phyloP scores from a whole-genome alignment of 495 filamentous ascomycete genomes.

The Stereocaulon alpinum region DNA sequence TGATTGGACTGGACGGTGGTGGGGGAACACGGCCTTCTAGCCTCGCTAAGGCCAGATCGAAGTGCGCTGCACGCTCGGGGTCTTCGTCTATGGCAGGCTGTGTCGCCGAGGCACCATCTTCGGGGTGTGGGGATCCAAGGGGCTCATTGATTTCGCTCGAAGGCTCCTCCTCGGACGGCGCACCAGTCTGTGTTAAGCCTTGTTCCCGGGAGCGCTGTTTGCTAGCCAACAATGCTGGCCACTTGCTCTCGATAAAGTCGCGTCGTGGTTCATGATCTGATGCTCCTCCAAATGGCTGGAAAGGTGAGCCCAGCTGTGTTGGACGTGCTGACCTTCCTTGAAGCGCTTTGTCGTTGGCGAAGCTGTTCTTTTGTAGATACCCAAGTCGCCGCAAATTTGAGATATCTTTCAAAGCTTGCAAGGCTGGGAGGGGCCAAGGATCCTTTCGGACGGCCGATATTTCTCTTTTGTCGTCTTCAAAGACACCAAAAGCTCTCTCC shows the following conservation, averaged over 20 bases:
- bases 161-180: not conserved
- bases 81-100: not conserved
- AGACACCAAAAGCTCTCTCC: not conserved
- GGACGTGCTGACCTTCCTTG: not conserved
- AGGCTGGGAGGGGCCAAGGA: not conserved
- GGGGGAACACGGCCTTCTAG: slow-evolving; percentile 5
- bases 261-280: not conserved
- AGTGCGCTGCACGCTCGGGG: not conserved
- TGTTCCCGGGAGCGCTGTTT: too few relatives aligned
- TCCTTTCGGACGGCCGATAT: too few relatives aligned
- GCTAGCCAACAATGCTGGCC: not conserved
- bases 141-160: not conserved
- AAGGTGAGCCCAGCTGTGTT: not conserved
- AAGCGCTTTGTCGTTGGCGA: not conserved
- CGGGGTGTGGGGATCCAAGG: not conserved
- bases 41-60: slow-evolving; percentile 2
- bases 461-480: not conserved
- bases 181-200: not conserved
- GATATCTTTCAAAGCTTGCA: slow-evolving; percentile 5
- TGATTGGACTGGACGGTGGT: not conserved
- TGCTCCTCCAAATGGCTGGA: not conserved
- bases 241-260: not conserved
- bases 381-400: slow-evolving; percentile 7
- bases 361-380: slow-evolving; percentile 3
- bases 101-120: not conserved